Conservation (phyloP, 805 yeast species). For the Jamesozyma piceae region DNA sequence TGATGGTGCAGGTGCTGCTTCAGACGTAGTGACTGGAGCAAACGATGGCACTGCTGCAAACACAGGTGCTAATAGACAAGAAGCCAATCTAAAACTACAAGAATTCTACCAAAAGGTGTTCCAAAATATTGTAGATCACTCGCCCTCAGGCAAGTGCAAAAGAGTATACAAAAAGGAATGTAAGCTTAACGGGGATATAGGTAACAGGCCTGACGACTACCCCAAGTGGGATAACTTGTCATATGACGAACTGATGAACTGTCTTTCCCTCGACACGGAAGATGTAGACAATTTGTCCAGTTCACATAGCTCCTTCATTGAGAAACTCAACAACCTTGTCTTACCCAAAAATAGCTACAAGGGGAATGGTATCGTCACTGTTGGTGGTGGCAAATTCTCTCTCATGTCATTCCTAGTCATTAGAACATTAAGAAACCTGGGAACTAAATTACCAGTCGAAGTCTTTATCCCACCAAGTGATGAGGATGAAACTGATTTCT, state of each 20-base stretch:
- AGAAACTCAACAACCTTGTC: constrained; percentile 6
- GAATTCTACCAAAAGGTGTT: constrained; percentile 22
- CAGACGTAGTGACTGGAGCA: neutral
- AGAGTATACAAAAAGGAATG: constrained; percentile 13
- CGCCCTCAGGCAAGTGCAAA: constrained; percentile 21
- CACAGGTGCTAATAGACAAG: neutral
- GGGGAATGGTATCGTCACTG: constrained; percentile 51
- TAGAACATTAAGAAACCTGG: constrained; percentile 48
- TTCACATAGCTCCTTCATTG: constrained; percentile 15
- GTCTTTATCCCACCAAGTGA: constrained; percentile 59
- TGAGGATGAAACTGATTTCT: constrained; percentile 62
- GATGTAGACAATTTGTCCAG: constrained; percentile 12
- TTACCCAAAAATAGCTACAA: constrained; percentile 32
- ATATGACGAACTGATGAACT: constrained; percentile 14
- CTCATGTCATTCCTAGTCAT: constrained; percentile 51
- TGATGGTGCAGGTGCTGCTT: neutral
- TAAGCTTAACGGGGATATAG: constrained; percentile 18
- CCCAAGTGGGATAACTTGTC: constrained; percentile 17
- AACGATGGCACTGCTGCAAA: neutral
- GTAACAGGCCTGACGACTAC: constrained; percentile 16
- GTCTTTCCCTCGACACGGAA: constrained; percentile 17
- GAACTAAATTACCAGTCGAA: constrained; percentile 70
- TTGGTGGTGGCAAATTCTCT: constrained; percentile 66
- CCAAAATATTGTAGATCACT: constrained; percentile 13
- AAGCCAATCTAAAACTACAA: constrained; percentile 3